A percentile compares a stretch with the other conserved stretches of the same genome.
phyloP scores from a whole-genome alignment of 2,329 filamentous ascomycete genomes.

The Xylogone sp. region DNA sequence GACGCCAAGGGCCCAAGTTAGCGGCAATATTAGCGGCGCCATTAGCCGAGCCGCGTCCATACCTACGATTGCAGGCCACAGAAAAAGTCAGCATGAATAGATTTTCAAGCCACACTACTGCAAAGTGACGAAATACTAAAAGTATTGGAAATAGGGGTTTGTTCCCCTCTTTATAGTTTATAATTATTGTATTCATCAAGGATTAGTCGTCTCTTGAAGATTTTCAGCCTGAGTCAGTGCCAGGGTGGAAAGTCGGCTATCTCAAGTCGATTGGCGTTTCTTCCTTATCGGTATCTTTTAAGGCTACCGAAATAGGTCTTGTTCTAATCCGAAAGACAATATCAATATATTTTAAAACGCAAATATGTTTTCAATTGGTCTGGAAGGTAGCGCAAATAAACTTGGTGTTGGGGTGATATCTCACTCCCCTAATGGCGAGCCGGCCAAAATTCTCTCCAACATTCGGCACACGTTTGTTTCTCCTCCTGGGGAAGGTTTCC shows the following conservation, averaged over 20 bases:
- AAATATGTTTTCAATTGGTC: conserved; percentile 62
- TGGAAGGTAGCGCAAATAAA: conserved; percentile 97
- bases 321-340: too few species aligned
- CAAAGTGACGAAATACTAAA: too few species aligned
- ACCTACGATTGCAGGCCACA: not conserved
- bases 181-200: too few species aligned
- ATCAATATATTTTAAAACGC: too few species aligned
- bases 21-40: not conserved
- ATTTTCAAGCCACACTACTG: not conserved
- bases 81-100: not conserved
- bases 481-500: conserved; percentile 88
- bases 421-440: conserved; percentile 52
- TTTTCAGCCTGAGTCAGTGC: too few species aligned
- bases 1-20: not conserved
- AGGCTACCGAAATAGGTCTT: too few species aligned
- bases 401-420: conserved; percentile 89
- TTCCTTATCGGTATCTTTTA: too few species aligned
- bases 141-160: too few species aligned
- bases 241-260: too few species aligned
- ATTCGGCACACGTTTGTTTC: conserved; percentile 90
- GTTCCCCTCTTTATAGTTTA: too few species aligned
- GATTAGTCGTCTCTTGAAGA: too few species aligned
- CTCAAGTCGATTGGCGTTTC: too few species aligned
- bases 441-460: conserved; percentile 78
- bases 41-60: not conserved